Conservation (phyloP, 371 early-diverging fungal genomes). For the Mycotypha africana region DNA sequence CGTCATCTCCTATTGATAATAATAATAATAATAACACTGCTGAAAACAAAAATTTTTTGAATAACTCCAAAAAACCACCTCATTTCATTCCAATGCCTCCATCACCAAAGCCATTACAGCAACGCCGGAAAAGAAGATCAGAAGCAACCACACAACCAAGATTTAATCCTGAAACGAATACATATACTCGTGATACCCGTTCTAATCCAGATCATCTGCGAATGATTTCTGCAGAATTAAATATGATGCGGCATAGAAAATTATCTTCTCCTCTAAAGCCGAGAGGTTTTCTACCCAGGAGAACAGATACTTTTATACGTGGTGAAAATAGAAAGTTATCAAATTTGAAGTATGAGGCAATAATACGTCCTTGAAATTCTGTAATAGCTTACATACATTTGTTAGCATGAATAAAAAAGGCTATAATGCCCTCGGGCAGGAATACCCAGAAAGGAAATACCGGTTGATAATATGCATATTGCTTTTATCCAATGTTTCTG, state of each 20-base stretch:
- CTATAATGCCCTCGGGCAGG: too few species aligned
- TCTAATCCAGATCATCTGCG: constrained; percentile 57
- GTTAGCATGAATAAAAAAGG: too few species aligned
- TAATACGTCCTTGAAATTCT: too few species aligned
- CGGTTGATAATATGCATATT: too few species aligned
- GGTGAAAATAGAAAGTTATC: constrained; percentile 27
- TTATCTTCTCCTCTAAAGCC: constrained; percentile 54
- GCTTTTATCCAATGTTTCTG: too few species aligned
- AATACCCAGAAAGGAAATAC: too few species aligned
- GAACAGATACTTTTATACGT: constrained; percentile 44
- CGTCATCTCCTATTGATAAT: background rate
- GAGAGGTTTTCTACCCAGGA: constrained; percentile 52
- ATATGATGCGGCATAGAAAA: constrained; percentile 55
- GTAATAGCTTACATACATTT: too few species aligned
- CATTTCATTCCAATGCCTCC: too few species aligned
- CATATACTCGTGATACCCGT: constrained; percentile 52
- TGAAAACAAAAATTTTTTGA: too few species aligned
- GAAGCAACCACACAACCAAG: constrained; percentile 49
- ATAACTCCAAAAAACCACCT: constrained; percentile 22
- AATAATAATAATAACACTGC: constrained; percentile 8
- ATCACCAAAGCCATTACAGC: too few species aligned
- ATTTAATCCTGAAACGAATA: constrained; percentile 44
- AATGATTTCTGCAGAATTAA: constrained; percentile 56
- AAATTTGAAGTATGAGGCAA: constrained; percentile 13
- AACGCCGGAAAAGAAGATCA: constrained; percentile 36